phyloP scores from a whole-genome alignment of 495 filamentous ascomycete species.

The Diplogelasinospora grovesii region DNA sequence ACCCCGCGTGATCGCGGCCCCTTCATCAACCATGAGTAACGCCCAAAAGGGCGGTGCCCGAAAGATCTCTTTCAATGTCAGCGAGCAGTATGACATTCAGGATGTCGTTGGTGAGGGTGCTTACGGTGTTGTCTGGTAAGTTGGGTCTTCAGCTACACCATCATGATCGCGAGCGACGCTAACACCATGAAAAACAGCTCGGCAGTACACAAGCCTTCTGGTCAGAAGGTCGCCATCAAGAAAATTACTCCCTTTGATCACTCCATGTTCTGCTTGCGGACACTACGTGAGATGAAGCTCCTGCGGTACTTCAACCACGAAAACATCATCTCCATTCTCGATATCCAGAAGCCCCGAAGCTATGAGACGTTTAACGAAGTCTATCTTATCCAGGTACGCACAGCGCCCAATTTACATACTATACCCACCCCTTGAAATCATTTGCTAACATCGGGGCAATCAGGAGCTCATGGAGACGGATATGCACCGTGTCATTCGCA shows the following conservation, averaged over 20 bases:
- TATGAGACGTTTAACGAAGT: conserved; percentile 97
- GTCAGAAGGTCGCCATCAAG: conserved; percentile 99
- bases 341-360: conserved; percentile 95
- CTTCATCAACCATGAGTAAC: conserved; percentile 23
- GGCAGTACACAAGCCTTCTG: conserved; percentile 94
- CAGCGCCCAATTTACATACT: not conserved
- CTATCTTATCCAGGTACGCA: conserved; percentile 88
- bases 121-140: conserved; percentile 98
- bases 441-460: conserved; percentile 1
- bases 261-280: conserved; percentile 97
- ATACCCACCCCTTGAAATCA: not conserved
- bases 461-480: conserved; percentile 99
- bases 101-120: conserved; percentile 99
- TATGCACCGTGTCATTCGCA: conserved; percentile 99
- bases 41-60: conserved; percentile 49
- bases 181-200: conserved; percentile 52
- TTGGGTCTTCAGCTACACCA: not conserved
- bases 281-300: conserved; percentile 98
- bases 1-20: not conserved
- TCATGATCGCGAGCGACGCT: no score
- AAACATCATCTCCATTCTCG: conserved; percentile 98
- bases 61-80: conserved; percentile 99
- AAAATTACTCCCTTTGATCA: conserved; percentile 99
- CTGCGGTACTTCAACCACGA: conserved; percentile 99
- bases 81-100: conserved; percentile 98